Evolutionary conservation across 495 filamentous ascomycete genomes (phyloP).

Genomic region (Penicillium angulare): DNA sequence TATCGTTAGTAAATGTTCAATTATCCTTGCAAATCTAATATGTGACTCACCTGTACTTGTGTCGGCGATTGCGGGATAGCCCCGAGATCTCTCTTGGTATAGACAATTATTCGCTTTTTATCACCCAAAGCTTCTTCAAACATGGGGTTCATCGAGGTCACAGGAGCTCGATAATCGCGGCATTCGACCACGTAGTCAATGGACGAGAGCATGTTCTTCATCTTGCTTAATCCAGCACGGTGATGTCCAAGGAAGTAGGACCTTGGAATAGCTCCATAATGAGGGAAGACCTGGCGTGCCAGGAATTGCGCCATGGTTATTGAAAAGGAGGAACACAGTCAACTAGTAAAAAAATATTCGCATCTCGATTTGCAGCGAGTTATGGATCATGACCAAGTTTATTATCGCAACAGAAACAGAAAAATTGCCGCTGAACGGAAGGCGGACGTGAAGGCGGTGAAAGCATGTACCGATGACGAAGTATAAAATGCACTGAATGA

Average conservation of each 20-base stretch:
- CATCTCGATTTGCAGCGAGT: constrained; percentile 11
- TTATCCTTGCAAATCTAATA: background rate
- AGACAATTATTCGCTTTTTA: constrained; percentile 75
- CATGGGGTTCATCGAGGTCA: constrained; percentile 86
- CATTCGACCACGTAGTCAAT: constrained; percentile 93
- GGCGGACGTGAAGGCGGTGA: constrained; percentile 11
- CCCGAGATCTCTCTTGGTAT: constrained; percentile 85
- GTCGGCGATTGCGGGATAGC: constrained; percentile 28
- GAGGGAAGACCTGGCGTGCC: constrained; percentile 69
- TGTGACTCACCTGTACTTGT: constrained; percentile 29
- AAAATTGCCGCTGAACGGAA: constrained; percentile 10
- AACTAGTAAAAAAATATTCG: background rate
- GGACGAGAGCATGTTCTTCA: constrained; percentile 76
- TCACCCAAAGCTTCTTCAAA: constrained; percentile 76
- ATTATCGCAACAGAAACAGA: background rate
- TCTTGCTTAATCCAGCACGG: constrained; percentile 73
- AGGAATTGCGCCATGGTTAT: constrained; percentile 53
- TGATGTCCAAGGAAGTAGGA: constrained; percentile 99
- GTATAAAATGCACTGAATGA: too few species aligned
- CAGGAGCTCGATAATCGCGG: constrained; percentile 85
- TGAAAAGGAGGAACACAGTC: background rate
- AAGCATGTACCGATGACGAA: background rate
- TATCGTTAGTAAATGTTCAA: background rate
- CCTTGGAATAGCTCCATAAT: constrained; percentile 68
- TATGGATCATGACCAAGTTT: background rate